Conservation (phyloP, 2,329 filamentous ascomycete genomes). For the Neodidymelliopsis sp. region DNA sequence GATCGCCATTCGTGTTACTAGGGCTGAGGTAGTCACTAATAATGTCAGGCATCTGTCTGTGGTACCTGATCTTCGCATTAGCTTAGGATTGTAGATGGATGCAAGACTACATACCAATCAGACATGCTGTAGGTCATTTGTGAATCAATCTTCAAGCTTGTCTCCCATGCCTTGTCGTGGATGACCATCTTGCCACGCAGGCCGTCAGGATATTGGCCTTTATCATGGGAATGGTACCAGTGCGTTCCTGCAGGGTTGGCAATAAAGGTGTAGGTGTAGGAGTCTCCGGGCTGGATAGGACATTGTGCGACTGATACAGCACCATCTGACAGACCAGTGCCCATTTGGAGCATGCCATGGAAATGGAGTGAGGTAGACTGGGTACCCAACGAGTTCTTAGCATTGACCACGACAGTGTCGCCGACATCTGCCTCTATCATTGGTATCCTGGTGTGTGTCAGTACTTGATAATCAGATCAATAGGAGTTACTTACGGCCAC, state of each 20-base stretch:
- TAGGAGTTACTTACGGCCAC: slow-evolving; percentile 60
- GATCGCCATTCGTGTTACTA: slow-evolving; percentile 57
- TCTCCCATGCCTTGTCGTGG: slow-evolving; percentile 61
- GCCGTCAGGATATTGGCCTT: slow-evolving; percentile 65
- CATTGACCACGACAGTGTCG: slow-evolving; percentile 72
- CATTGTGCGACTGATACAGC: slow-evolving; percentile 65
- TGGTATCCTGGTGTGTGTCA: slow-evolving; percentile 56
- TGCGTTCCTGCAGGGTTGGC: slow-evolving; percentile 60
- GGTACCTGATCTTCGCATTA: slow-evolving; percentile 57
- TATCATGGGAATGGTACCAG: slow-evolving; percentile 72
- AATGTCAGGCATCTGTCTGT: slow-evolving; percentile 62
- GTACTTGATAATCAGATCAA: not conserved
- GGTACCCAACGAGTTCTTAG: slow-evolving; percentile 71
- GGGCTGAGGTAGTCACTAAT: slow-evolving; percentile 57
- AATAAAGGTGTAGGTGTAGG: slow-evolving; percentile 73
- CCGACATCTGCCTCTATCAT: slow-evolving; percentile 75
- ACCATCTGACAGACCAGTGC: slow-evolving; percentile 76
- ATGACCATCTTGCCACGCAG: slow-evolving; percentile 71
- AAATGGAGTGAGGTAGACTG: slow-evolving; percentile 73
- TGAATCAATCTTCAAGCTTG: slow-evolving; percentile 58
- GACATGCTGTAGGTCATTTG: slow-evolving; percentile 70
- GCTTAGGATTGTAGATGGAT: not conserved
- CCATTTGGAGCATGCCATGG: slow-evolving; percentile 78
- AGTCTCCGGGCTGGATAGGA: slow-evolving; percentile 57
- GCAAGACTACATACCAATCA: slow-evolving; percentile 68